Evolutionary conservation across 1,139 yeast genomes (phyloP).

Genomic region (Geotrichum carabidarum): DNA sequence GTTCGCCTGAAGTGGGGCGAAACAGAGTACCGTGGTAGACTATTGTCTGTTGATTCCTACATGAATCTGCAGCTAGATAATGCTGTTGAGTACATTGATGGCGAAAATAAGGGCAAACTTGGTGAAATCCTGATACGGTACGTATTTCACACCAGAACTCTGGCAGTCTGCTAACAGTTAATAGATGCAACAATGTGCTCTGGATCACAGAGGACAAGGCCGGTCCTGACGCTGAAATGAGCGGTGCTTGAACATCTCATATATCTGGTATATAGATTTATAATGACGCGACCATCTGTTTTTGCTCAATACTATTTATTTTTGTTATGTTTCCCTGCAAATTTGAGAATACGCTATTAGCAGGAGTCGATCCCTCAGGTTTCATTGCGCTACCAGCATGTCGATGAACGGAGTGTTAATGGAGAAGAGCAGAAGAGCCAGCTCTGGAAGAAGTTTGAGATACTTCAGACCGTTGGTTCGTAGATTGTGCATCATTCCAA

Average conservation of each 20-base stretch:
- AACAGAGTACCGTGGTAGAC: slow-evolving; percentile 82
- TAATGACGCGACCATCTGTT: neutral
- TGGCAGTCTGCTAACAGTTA: slow-evolving; percentile 1
- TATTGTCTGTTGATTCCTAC: slow-evolving; percentile 81
- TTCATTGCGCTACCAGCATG: no score
- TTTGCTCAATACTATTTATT: neutral
- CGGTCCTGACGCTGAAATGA: slow-evolving; percentile 5
- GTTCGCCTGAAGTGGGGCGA: slow-evolving; percentile 91
- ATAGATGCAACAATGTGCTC: slow-evolving; percentile 42
- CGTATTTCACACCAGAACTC: slow-evolving; percentile 10
- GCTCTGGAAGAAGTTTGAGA: no score
- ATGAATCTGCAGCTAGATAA: slow-evolving; percentile 80
- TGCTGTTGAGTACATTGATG: slow-evolving; percentile 58
- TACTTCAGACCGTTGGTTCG: no score
- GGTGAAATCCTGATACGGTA: slow-evolving; percentile 83
- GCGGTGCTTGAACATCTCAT: neutral
- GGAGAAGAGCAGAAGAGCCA: no score
- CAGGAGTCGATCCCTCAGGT: no score
- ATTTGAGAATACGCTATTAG: no score
- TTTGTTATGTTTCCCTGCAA: no score
- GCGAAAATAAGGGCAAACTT: slow-evolving; percentile 51
- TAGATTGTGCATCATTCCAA: no score
- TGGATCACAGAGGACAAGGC: slow-evolving; percentile 37
- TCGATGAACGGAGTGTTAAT: no score
- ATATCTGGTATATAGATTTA: neutral